Evolutionary conservation across 192 early-diverging fungal genomes (phyloP), one percentile per base, ranked within the genome.

Genomic region (Entomortierella chlamydospora): DNA sequence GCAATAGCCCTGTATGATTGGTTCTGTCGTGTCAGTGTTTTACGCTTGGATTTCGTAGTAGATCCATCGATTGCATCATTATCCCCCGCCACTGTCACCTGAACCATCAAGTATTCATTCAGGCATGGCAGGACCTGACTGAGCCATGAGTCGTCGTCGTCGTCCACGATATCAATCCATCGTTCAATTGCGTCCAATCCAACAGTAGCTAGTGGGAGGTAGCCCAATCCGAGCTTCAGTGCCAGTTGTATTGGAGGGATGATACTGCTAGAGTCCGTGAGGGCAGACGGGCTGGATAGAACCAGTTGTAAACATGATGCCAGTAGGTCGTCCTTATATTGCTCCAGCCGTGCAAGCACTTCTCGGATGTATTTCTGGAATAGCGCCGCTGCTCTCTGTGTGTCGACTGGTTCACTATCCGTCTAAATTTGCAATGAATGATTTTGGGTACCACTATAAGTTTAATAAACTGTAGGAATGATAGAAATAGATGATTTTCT

Each of bases 321-420:
- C 11, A 94, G 81, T 12, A 95, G 81, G 47, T 95, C 93, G 61
- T 94, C 93, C 71, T 93, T 92, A 72, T 87, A 93, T 58, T 88
- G 89, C 7, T 87, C 68, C 54, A 93, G 81, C 33, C 86, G 72
- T 26, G 87, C 82, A 29, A 84, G 81, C n/a, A 93, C 87, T 39
- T 91, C 85, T 13, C 82, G 68, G 37, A 94, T 41, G 54, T 88
- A 91, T 47, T 85, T 87, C 28, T 68, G 73, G 54, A 87, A 91
- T 11, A 91, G 77, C 9, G 79, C 10, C 12, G 65, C 60, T 12
- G 83, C 74, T 8, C 82, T 64, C 0, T 64, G 61, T 22, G 54
- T 30, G 4, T 57, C 72, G 2, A 78, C 42, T 26, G 39, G 41
- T 10, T 68, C 59, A 8, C 47, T 30, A 18, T 72, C 64, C 13